A percentile compares a stretch with the other conserved stretches of the same genome.
Conservation (phyloP, 2,329 filamentous ascomycete species). For the Colletotrichum tabaci region DNA sequence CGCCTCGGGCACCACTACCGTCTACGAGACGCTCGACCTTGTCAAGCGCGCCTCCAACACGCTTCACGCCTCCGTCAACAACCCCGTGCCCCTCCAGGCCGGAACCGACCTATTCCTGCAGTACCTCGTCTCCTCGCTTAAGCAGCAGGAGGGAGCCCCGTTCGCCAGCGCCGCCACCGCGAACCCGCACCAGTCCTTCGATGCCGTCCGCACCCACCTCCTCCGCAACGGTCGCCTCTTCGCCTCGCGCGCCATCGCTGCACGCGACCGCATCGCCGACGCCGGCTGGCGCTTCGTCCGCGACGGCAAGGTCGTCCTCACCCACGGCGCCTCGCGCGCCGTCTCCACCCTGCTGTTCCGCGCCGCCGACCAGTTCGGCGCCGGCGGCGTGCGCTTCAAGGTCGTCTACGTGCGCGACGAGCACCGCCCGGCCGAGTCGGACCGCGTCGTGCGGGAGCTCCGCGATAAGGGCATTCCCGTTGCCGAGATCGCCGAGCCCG, state of each 20-base stretch:
- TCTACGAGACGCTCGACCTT: slow-evolving; percentile 93
- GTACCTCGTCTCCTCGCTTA: slow-evolving; percentile 85
- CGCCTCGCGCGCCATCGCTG: slow-evolving; percentile 87
- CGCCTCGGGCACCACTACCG: slow-evolving; percentile 84
- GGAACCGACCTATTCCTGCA: slow-evolving; percentile 96
- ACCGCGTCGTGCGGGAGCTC: slow-evolving; percentile 79
- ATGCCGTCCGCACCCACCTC: slow-evolving; percentile 85
- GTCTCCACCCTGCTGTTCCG: slow-evolving; percentile 83
- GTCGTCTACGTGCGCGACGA: slow-evolving; percentile 84
- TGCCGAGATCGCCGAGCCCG: slow-evolving; percentile 69
- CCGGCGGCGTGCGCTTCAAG: slow-evolving; percentile 77
- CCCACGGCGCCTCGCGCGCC: slow-evolving; percentile 89
- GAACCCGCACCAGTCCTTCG: slow-evolving; percentile 71
- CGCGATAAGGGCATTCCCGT: slow-evolving; percentile 84
- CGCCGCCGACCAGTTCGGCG: slow-evolving; percentile 75
- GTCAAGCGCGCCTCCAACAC: slow-evolving; percentile 82
- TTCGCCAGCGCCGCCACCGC: slow-evolving; percentile 44
- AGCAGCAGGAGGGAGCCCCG: slow-evolving; percentile 62
- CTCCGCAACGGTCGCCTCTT: slow-evolving; percentile 90
- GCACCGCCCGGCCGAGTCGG: slow-evolving; percentile 72
- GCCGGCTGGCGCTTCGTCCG: slow-evolving; percentile 84
- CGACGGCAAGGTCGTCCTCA: slow-evolving; percentile 87
- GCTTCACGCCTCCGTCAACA: slow-evolving; percentile 84
- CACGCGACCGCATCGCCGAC: slow-evolving; percentile 85
- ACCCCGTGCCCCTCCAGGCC: slow-evolving; percentile 92